These are phyloP conservation scores for Rhexocercosporidium sp. DNA, from an alignment of 2,329 filamentous ascomycete genomes.

Conservation along the genomic window DNA sequence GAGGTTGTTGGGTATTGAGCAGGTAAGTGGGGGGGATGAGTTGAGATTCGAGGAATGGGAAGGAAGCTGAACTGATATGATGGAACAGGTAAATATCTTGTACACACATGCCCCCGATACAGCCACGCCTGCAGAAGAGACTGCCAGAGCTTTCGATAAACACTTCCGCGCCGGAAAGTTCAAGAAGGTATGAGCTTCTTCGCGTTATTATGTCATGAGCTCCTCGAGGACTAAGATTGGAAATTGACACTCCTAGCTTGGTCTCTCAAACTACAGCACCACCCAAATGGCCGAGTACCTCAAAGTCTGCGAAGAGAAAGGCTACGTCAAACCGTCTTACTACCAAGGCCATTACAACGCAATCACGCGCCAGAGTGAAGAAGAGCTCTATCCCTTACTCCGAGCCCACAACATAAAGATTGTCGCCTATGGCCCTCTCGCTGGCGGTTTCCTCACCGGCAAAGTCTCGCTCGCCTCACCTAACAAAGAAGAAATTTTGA, in stretches of 20 bases:
- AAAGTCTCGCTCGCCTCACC: conserved; percentile 33
- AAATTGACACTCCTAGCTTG: conserved; percentile 53
- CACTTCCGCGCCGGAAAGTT: conserved; percentile 14
- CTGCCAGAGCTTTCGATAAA: conserved; percentile 42
- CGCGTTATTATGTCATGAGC: too few relatives aligned
- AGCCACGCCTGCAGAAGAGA: conserved; percentile 74
- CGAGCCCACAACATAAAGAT: conserved; percentile 76
- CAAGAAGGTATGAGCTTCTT: conserved; percentile 8
- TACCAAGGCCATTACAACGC: conserved; percentile 89
- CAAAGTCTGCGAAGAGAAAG: conserved; percentile 75
- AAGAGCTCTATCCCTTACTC: conserved; percentile 73
- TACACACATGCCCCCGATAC: conserved; percentile 76
- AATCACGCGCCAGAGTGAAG: conserved; percentile 74
- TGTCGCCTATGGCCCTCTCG: conserved; percentile 69
- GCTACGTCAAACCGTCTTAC: conserved; percentile 78
- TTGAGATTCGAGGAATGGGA: not conserved
- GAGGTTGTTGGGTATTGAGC: conserved; percentile 15
- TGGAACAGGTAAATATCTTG: conserved; percentile 66
- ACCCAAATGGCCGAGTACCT: conserved; percentile 85
- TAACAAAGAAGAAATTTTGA: conserved; percentile 8
- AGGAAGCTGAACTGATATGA: not conserved
- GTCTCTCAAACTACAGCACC: conserved; percentile 81
- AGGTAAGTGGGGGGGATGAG: conserved; percentile 54
- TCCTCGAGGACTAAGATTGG: not conserved
- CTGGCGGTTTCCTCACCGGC: conserved; percentile 38